Evolutionary conservation across 2,329 filamentous ascomycete species (phyloP), one percentile per base, ranked within the genome.

Genomic region (Immersiporthe knoxdaviesiana): DNA sequence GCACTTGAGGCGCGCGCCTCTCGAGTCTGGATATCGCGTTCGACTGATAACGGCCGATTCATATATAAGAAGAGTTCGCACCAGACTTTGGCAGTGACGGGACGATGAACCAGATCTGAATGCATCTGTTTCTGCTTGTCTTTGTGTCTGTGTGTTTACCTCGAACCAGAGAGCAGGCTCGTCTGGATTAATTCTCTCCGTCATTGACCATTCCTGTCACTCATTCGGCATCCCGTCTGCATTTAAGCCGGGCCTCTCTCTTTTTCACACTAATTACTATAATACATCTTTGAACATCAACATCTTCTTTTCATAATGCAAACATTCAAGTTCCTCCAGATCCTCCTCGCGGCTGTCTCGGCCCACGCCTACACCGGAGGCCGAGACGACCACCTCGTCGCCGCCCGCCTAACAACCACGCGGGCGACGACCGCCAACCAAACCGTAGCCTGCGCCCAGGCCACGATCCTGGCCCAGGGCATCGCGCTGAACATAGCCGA

Each of bases 401-500:
- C 30, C 30, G 50, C 61, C 60, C 41, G 60, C 50, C 27, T 58
- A 39, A 10, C 61, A 50, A 39, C 59, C 47, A 30, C 61, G 18
- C 63, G 60, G 24, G 37, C 44, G 5, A 54, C 56, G 30, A 41
- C 47, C 14, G 50, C 68, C 12, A 21, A 64, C 27, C 60, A 47
- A 5, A 52, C 59, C 18, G 60, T 30, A 5, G 16, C 37, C 27
- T 76, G 74, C 18, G 69, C 67, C 4, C 65, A 67, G 6, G 71
- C 71, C n/a, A 64, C 69, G 59, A 73, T 74, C 66, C 60, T 75
- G 27, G 74, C 73, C 6, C 66, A 68, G 54, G 73, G 73, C 37
- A 75, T 75, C 41, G 64, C 68, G 14, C 35, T 72, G n/a, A 75
- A 75, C 68, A 75, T 75, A 27, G 54, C 65, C 35, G 72, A 72